Percentiles rank a stretch among this genome's conserved stretches.
Evolutionary conservation across 768 basidiomycete genomes (phyloP).

Genomic region (Hirschioporus abietinus): DNA sequence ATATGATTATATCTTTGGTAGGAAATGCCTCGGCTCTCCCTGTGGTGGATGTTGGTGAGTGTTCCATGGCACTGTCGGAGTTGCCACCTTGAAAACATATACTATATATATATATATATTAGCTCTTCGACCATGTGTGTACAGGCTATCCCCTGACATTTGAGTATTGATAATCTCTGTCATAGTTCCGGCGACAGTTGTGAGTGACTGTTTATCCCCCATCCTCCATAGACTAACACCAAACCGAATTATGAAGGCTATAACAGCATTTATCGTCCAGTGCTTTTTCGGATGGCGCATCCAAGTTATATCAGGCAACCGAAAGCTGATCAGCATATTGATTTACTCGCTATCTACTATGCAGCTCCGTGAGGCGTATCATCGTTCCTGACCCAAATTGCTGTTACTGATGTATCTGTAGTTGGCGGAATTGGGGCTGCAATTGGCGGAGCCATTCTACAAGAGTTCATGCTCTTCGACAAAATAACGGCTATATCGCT

Average conservation of each 20-base stretch:
- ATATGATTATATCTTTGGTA: neutral
- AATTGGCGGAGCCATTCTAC: conserved; percentile 25
- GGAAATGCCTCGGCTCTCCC: neutral
- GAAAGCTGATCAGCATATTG: conserved; percentile 18
- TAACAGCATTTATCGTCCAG: conserved; percentile 40
- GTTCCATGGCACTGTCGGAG: neutral
- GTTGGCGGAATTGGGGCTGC: conserved; percentile 31
- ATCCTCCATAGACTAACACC: too few relatives aligned
- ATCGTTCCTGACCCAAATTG: neutral
- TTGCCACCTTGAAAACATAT: neutral
- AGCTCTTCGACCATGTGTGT: neutral
- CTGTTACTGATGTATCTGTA: conserved; percentile 10
- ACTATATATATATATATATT: too few relatives aligned
- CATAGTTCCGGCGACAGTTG: conserved; percentile 41
- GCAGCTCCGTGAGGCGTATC: conserved; percentile 19
- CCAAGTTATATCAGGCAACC: conserved; percentile 28
- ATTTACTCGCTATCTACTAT: conserved; percentile 18
- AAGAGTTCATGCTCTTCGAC: conserved; percentile 29
- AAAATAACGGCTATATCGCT: conserved; percentile 28
- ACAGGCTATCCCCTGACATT: neutral
- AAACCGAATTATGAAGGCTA: conserved; percentile 31
- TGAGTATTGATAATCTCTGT: neutral
- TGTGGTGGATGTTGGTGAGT: neutral
- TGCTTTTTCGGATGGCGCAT: conserved; percentile 44
- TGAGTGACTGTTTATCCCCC: conserved; percentile 21